Base-by-base conservation (phyloP, 2,329 filamentous ascomycete genomes). In the Thelonectria discophora region DNA sequence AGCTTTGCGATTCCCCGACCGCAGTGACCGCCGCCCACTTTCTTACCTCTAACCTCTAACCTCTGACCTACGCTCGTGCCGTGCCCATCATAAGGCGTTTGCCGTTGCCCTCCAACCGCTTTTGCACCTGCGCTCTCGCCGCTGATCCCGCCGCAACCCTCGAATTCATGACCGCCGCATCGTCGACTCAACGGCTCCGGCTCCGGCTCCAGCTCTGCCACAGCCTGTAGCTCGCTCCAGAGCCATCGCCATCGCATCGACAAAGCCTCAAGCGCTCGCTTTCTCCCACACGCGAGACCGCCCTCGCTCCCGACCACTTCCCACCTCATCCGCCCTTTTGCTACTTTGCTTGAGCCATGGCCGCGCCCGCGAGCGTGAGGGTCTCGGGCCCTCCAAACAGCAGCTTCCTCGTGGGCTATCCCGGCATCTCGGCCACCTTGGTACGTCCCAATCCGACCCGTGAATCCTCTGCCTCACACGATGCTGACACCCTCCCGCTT, bases 361-460 rank as follows among this genome's bases (percentile, higher is more conserved):
- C 69, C n/a, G 70, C 68, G 62, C 73, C 75, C 60, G 77, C 77
- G 66, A 78, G 73, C 79, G 95, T 99, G 82, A 91, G 95, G 85
- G 93, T 99, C 80, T 97, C 93, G 70, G 95, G 95, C 76, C 94
- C 94, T 76, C 94, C 95, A 72, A 99, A 99, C 81, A 95, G 93
- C 80, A 95, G 92, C 80, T 97, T 97, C 76, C 85, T 98, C 67
- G 93, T 98, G 71, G 95, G 95, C 72, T 99, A 98, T 79, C 95
- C 95, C 58, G 95, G 95, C 71, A 98, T 99, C 78, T 97, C 94
- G 58, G 95, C 95, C 73, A 99, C 95, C 39, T 80, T 97, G 87
- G 94, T 97, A 86, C 80, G 92, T 87, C 47, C 17, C 3, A 24
- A 60, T 46, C 58, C 59, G 47, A 57, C 24, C 24, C 60, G 61